These are phyloP conservation scores for Piromyces sp. DNA, from an alignment of 192 early-diverging fungal species.

Conservation along the genomic window DNA sequence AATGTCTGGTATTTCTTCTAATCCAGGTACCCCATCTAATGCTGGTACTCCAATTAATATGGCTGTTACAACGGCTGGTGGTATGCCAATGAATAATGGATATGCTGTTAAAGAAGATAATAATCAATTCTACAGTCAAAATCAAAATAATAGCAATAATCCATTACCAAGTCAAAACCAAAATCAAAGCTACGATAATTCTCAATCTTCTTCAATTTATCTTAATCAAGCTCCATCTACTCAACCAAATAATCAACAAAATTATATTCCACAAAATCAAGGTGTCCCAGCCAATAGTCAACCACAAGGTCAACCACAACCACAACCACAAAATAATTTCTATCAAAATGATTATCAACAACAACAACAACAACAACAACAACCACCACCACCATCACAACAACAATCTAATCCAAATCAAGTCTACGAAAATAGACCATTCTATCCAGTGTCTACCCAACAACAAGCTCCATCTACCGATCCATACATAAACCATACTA, in stretches of 20 bases:
- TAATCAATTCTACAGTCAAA: not conserved
- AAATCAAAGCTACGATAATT: not conserved
- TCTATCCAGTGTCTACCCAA: not conserved
- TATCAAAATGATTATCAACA: too few species aligned
- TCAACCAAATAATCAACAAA: not conserved
- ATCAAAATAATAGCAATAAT: not conserved
- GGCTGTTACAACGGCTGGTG: not conserved
- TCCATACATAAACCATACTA: too few species aligned
- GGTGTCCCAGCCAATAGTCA: not conserved
- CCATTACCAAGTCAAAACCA: not conserved
- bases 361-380: too few species aligned
- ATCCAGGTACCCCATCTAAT: not conserved
- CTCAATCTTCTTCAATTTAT: not conserved
- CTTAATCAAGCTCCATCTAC: not conserved
- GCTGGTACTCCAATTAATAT: not conserved
- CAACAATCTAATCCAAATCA: not conserved
- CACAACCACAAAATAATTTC: not conserved
- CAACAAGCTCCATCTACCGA: too few species aligned
- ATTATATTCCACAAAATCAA: not conserved
- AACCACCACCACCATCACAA: too few species aligned
- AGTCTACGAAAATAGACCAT: not conserved
- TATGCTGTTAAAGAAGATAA: not conserved
- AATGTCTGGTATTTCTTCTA: not conserved
- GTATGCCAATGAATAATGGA: not conserved
- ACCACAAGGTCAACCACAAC: not conserved